Evolutionary conservation across 2,329 filamentous ascomycete species (phyloP).

Genomic region (Microascus cirrosus): DNA sequence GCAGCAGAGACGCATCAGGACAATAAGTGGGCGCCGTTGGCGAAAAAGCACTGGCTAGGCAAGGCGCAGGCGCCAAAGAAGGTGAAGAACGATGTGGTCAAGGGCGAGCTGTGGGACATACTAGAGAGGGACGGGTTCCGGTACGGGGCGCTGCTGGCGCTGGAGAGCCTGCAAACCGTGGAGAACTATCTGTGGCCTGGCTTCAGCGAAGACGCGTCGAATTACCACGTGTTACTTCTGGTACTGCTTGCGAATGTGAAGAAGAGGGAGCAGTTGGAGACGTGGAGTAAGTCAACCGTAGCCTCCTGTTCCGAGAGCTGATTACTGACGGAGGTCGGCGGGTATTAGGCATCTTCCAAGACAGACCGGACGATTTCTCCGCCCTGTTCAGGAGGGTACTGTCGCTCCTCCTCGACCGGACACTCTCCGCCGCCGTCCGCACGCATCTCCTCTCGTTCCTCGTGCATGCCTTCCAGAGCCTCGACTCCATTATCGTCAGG

Average conservation of each 20-base stretch:
- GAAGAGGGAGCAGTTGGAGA: constrained; percentile 72
- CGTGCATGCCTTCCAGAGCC: constrained; percentile 83
- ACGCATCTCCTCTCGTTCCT: constrained; percentile 83
- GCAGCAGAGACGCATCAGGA: constrained; percentile 61
- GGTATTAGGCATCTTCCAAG: constrained; percentile 58
- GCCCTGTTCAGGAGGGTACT: constrained; percentile 80
- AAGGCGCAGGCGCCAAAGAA: constrained; percentile 47
- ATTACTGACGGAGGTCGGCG: neutral
- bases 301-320: constrained; percentile 1
- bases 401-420: constrained; percentile 69
- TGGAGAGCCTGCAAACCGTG: constrained; percentile 84
- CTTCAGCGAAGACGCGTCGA: constrained; percentile 78
- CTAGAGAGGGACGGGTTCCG: constrained; percentile 74
- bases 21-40: constrained; percentile 65
- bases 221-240: constrained; percentile 82
- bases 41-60: constrained; percentile 77
- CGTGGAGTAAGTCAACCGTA: constrained; percentile 55
- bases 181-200: constrained; percentile 94
- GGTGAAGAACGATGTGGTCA: constrained; percentile 76
- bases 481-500: constrained; percentile 78
- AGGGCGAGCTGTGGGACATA: constrained; percentile 78
- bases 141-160: constrained; percentile 63
- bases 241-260: constrained; percentile 82
- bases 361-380: constrained; percentile 73
- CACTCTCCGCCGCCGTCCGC: constrained; percentile 54